Evolutionary conservation across 1,284 basidiomycete species (phyloP).

Genomic region (Austroboletus novae-zelandiae): DNA sequence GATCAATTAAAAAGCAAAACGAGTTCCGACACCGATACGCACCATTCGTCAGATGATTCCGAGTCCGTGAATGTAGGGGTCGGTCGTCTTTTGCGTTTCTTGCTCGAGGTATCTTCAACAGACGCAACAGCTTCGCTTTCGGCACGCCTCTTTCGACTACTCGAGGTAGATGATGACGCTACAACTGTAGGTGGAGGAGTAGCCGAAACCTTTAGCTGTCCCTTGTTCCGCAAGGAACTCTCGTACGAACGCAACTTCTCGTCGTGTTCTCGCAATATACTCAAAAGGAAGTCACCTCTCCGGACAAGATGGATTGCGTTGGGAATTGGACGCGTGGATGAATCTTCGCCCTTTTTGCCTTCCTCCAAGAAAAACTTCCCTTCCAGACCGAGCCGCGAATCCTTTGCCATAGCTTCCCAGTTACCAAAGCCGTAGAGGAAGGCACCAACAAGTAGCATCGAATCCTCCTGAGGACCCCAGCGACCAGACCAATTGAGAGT

Average conservation of each 20-base stretch:
- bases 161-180: slow-evolving; percentile 63
- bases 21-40: slow-evolving; percentile 29
- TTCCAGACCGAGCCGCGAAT: slow-evolving; percentile 77
- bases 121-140: slow-evolving; percentile 81
- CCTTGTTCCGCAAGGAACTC: slow-evolving; percentile 64
- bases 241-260: slow-evolving; percentile 88
- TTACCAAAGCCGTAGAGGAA: slow-evolving; percentile 94
- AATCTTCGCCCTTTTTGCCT: slow-evolving; percentile 85
- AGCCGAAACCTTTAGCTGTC: slow-evolving; percentile 61
- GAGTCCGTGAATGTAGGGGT: slow-evolving; percentile 93
- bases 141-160: slow-evolving; percentile 64
- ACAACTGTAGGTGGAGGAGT: slow-evolving; percentile 67
- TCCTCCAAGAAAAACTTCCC: slow-evolving; percentile 99
- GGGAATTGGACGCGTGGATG: slow-evolving; percentile 81
- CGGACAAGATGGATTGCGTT: slow-evolving; percentile 97
- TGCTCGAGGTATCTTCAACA: slow-evolving; percentile 63
- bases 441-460: slow-evolving; percentile 92
- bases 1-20: slow-evolving; percentile 2
- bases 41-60: slow-evolving; percentile 86
- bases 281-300: slow-evolving; percentile 91
- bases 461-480: slow-evolving; percentile 93
- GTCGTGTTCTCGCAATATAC: slow-evolving; percentile 88
- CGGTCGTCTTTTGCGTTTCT: slow-evolving; percentile 81
- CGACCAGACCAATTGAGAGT: slow-evolving; percentile 96
- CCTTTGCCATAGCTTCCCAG: slow-evolving; percentile 95